Base-by-base conservation (phyloP, 108 stramenopile genomes). In the Discostella pseudostelligera region DNA sequence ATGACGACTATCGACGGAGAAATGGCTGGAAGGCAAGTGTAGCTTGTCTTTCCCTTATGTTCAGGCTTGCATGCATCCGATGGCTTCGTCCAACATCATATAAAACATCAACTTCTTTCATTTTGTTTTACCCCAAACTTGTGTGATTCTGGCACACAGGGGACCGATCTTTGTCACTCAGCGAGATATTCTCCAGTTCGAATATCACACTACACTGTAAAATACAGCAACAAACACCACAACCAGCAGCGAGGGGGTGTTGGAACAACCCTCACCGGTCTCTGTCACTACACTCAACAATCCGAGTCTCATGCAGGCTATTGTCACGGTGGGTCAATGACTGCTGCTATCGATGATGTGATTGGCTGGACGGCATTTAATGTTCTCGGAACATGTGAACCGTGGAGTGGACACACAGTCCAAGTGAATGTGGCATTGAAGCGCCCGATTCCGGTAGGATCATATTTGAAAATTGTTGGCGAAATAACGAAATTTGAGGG, bases 271-370 rank as follows among this genome's bases (percentile, higher is more conserved):
- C 63, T 93, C 50, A 82, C 82, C 16, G 92, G 92, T 10, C 64
- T 89, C 26, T 87, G 79, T 0, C 85, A 86, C 48, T 94, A 91
- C 67, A 87, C 85, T 36, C 50, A 25, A 22, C 40, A 49, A 16
- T 85, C 88, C n/a, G 93, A 94, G 63, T 81, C 79, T n/a, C 93
- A 94, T 62, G 55, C 56, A 36, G 90, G 90, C n/a, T 77, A 59
- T 40, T 94, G 90, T 62, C 93, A 94, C 61, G 93, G 93, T 19
- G 93, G 93, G 9, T 72, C 76, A 55, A 89, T 92, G 87, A 84
- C 81, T 8, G 59, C 75, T 37, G 68, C 85, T 10, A 82, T 94
- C 84, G 93, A 94, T 62, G 93, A 94, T 81, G 75, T 86, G 35
- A 76, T 89, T 63, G 93, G 93, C 22, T 89, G 87, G 87, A 67